These are phyloP conservation scores for Ambrosia trifida DNA, from an alignment of 129 eudicot species.

Conservation along the genomic window DNA sequence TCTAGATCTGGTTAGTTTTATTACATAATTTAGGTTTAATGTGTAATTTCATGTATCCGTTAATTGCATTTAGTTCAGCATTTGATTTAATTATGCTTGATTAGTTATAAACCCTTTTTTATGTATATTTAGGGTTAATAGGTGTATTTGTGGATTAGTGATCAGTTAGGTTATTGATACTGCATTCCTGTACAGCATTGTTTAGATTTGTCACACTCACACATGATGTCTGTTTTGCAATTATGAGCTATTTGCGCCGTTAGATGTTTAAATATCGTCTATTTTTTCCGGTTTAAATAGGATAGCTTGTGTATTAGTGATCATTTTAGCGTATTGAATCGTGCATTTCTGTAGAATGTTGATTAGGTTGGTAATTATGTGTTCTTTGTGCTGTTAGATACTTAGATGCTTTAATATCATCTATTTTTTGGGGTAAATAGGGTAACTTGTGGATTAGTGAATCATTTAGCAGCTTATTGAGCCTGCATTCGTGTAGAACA, in stretches of 20 bases:
- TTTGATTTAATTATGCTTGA: slow-evolving; percentile 9
- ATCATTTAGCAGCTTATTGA: slow-evolving; percentile 16
- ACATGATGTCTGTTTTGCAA: no score
- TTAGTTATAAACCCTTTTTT: slow-evolving; percentile 19
- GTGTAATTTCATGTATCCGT: neutral
- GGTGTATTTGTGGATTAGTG: no score
- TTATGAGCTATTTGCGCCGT: slow-evolving; percentile 10
- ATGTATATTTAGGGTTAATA: no score
- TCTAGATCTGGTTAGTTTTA: slow-evolving; percentile 31
- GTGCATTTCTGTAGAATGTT: neutral
- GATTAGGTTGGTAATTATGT: no score
- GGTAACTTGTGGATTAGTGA: slow-evolving; percentile 20
- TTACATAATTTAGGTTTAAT: slow-evolving; percentile 18
- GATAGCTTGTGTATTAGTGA: slow-evolving; percentile 21
- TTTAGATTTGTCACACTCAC: no score
- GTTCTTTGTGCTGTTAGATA: neutral
- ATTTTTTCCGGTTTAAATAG: slow-evolving; percentile 10
- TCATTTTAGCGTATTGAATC: slow-evolving; percentile 18
- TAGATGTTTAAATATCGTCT: neutral
- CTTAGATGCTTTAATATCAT: neutral
- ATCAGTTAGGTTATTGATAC: no score
- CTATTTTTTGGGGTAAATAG: slow-evolving; percentile 7
- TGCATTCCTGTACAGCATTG: no score
- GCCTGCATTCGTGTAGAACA: slow-evolving; percentile 1
- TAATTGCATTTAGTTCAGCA: slow-evolving; percentile 20